Evolutionary conservation across 2,329 filamentous ascomycete species (phyloP).

Genomic region (Xylaria sp.): DNA sequence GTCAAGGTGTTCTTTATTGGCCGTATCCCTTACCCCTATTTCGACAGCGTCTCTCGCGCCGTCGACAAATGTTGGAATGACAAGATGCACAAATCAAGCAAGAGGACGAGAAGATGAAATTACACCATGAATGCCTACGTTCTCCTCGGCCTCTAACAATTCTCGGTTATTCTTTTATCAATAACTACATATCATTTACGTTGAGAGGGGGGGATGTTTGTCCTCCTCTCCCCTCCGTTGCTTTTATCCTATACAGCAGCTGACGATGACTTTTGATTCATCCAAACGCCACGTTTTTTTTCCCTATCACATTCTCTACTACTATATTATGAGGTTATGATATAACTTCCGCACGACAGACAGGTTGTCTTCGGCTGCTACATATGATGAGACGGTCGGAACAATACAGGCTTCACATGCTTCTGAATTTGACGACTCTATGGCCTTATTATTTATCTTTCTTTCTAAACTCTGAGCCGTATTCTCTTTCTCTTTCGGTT

Average conservation of each 20-base stretch:
- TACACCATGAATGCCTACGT: slow-evolving; percentile 14
- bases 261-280: slow-evolving; percentile 13
- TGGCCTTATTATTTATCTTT: slow-evolving; percentile 5
- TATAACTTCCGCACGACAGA: background rate
- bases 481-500: background rate
- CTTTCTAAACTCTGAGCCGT: background rate
- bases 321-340: slow-evolving; percentile 5
- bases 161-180: slow-evolving; percentile 32
- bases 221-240: slow-evolving; percentile 17
- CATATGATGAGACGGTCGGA: slow-evolving; percentile 6
- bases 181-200: slow-evolving; percentile 36
- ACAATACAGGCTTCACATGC: slow-evolving; percentile 8
- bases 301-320: background rate
- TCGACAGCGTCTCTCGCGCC: slow-evolving; percentile 56
- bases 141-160: slow-evolving; percentile 20
- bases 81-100: slow-evolving; percentile 51
- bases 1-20: slow-evolving; percentile 68
- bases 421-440: slow-evolving; percentile 17
- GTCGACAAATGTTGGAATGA: slow-evolving; percentile 63
- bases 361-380: background rate
- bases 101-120: slow-evolving; percentile 42
- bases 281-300: slow-evolving; percentile 30
- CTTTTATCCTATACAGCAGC: slow-evolving; percentile 15
- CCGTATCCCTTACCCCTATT: slow-evolving; percentile 55
- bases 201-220: slow-evolving; percentile 29